Evolutionary conservation across 75 land plant genomes (phyloP).

Genomic region (Pseudotsuga menziesii): DNA sequence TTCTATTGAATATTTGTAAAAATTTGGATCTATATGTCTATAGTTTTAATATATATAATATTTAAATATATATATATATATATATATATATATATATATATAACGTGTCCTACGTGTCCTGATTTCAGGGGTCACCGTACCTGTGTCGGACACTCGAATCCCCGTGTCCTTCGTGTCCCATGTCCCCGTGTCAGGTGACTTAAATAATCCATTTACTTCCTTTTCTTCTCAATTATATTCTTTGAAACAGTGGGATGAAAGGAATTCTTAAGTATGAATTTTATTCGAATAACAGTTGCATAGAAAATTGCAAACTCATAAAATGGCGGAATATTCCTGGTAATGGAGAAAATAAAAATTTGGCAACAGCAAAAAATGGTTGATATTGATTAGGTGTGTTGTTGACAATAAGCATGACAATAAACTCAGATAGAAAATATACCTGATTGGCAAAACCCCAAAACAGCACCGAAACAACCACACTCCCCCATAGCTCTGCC

Average conservation of each 20-base stretch:
- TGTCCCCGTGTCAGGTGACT: no score
- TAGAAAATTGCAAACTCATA: neutral
- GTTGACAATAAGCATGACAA: neutral
- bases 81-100: no score
- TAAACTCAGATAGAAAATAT: neutral
- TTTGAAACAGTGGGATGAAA: neutral
- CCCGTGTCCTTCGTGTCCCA: no score
- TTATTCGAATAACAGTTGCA: neutral
- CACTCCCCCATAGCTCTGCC: slow-evolving; percentile 60
- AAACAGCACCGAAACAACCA: slow-evolving; percentile 49
- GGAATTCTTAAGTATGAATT: neutral
- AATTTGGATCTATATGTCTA: no score
- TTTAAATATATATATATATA: no score
- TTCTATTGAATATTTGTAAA: no score
- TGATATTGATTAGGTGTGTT: neutral
- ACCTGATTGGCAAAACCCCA: slow-evolving; percentile 65
- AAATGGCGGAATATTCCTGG: neutral
- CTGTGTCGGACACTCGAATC: no score
- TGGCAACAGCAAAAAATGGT: neutral
- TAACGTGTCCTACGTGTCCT: no score
- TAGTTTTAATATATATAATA: no score
- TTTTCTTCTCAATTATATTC: neutral
- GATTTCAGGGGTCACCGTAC: no score
- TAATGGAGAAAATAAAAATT: neutral
- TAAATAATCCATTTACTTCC: neutral